Evolutionary conservation across 2,329 filamentous ascomycete species (phyloP), one percentile per base, ranked within the genome.

Genomic region (Corynespora cassiicola): DNA sequence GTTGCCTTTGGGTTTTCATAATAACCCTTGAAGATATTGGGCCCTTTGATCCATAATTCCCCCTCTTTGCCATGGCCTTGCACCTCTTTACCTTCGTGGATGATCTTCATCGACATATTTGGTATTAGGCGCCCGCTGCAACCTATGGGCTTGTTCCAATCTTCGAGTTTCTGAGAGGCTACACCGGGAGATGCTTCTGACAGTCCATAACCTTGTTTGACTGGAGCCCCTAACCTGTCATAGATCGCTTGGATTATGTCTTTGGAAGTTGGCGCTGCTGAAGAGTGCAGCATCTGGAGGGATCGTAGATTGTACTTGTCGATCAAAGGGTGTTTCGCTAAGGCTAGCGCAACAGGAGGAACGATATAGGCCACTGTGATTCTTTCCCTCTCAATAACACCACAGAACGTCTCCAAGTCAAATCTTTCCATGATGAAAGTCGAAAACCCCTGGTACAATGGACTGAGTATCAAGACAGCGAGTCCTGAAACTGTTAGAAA

Each of bases 191-290:
- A 84, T 10, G 88, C 92, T 72, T 96, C 90, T 6, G 83, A 88
- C 8, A 96, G 76, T 0, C 90, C 90, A 61, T 95, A 96, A n/a
- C 87, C 90, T 69, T 96, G 90, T 75, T 95, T 95, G 43, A 95
- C 82, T 2, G 85, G 84, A 12, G 92, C 75, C 36, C 82, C 82
- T 40, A 92, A 80, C 4, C 90, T 81, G 14, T 80, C 70, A 74
- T 88, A 88, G 4, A 92, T 80, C 3, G 81, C 78, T 39, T 89
- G 81, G 2, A 92, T 86, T 3, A 96, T 78, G 45, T 95, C 89
- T 22, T 76, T 74, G 0, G 88, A 90, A 22, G 96, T 74, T 0
- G 91, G 91, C 1, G 91, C 91, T 0, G 90, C 91, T 16, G 88
- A 91, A 1, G 83, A 90, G 68, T 90, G 94, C 71, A 95, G 75